These are phyloP conservation scores for Fraxinus albicans DNA, from an alignment of 305 asterid genomes.

Conservation along the genomic window DNA sequence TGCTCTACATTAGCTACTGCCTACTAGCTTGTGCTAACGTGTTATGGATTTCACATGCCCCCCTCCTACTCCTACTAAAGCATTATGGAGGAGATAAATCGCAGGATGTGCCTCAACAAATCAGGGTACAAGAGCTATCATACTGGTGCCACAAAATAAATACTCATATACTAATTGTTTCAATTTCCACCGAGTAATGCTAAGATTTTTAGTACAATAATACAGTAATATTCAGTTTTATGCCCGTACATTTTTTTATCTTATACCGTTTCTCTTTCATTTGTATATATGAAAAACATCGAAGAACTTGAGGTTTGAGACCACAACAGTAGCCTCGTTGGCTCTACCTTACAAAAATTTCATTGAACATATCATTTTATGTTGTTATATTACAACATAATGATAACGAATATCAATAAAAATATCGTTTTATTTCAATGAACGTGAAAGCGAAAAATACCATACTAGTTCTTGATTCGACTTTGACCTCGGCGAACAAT, in stretches of 20 bases:
- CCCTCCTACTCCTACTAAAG: too few species aligned
- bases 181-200: neutral
- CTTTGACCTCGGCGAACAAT: too few species aligned
- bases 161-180: neutral
- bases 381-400: neutral
- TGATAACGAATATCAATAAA: neutral
- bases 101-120: too few species aligned
- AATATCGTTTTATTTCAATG: neutral
- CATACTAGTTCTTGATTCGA: neutral
- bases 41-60: neutral
- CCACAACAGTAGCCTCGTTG: neutral
- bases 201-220: too few species aligned
- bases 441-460: neutral
- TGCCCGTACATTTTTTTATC: too few species aligned
- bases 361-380: too few species aligned
- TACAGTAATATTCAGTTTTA: too few species aligned
- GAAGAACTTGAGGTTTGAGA: too few species aligned
- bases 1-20: neutral
- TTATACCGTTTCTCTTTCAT: too few species aligned
- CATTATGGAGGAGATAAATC: too few species aligned
- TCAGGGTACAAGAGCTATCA: too few species aligned
- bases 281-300: neutral
- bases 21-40: neutral
- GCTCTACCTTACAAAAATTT: neutral
- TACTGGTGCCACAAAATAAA: neutral